Percentiles rank a stretch among this genome's conserved stretches.
These are phyloP conservation scores for Medicago arabica DNA, from an alignment of 306 rosid genomes.

Conservation along the genomic window DNA sequence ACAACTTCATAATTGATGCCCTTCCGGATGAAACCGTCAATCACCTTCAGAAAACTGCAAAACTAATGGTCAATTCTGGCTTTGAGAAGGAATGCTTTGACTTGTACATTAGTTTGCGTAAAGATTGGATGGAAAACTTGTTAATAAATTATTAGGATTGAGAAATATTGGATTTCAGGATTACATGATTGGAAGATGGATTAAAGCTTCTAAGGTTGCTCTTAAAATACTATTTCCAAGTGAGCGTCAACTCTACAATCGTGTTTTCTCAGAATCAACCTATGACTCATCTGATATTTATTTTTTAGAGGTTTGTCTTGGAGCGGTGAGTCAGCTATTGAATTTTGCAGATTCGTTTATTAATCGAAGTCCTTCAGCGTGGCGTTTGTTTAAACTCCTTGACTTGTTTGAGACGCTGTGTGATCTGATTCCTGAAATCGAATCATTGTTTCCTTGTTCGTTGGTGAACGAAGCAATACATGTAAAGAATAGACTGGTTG, in stretches of 20 bases:
- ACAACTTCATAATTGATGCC: conserved; percentile 64
- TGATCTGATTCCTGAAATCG: conserved; percentile 62
- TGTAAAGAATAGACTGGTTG: not conserved
- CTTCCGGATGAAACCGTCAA: conserved; percentile 54
- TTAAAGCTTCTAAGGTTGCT: conserved; percentile 52
- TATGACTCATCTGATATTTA: conserved; percentile 55
- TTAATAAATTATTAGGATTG: not conserved
- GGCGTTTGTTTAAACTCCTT: conserved; percentile 55
- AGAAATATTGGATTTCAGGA: conserved; percentile 25
- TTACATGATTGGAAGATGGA: conserved; percentile 69
- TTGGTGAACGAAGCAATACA: conserved; percentile 8
- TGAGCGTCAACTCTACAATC: conserved; percentile 66
- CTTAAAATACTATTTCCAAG: conserved; percentile 70
- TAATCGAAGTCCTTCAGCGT: conserved; percentile 52
- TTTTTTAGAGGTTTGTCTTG: conserved; percentile 70
- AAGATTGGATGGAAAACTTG: conserved; percentile 69
- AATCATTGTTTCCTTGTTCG: conserved; percentile 53
- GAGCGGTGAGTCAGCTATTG: conserved; percentile 59
- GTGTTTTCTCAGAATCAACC: conserved; percentile 64
- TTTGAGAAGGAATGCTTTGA: conserved; percentile 44
- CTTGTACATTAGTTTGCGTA: conserved; percentile 55
- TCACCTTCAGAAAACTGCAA: conserved; percentile 64
- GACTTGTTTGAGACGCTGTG: conserved; percentile 58
- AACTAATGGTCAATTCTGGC: conserved; percentile 66
- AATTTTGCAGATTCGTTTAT: conserved; percentile 61